Evolutionary conservation across 306 rosid genomes (phyloP).

Genomic region (Acacia acuminata): DNA sequence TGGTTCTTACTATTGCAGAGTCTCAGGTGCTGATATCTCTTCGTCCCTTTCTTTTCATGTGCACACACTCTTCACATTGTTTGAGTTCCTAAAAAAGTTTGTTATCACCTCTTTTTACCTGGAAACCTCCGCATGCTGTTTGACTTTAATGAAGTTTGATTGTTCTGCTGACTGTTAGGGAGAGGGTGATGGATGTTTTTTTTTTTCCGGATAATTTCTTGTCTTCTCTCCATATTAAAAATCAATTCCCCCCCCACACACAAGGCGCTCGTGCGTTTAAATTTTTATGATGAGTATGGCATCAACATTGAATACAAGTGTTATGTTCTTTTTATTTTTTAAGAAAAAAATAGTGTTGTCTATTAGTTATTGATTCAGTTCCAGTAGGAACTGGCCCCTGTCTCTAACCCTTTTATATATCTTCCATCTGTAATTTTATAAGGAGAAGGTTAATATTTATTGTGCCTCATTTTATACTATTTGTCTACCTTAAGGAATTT

Average conservation of each 20-base stretch:
- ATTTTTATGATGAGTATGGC: background rate
- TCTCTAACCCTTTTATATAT: no score
- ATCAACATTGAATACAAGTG: background rate
- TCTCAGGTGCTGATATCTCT: slow-evolving; percentile 73
- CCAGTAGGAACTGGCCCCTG: background rate
- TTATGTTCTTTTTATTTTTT: background rate
- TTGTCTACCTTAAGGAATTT: background rate
- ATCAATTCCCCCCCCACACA: no score
- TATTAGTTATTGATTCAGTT: background rate
- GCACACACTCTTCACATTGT: background rate
- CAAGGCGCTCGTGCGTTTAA: no score
- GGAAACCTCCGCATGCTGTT: background rate
- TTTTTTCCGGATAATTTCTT: background rate
- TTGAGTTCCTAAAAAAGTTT: slow-evolving; percentile 13
- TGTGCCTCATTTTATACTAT: background rate
- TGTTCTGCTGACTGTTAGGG: background rate
- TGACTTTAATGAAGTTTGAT: background rate
- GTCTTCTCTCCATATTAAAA: background rate
- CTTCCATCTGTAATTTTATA: no score
- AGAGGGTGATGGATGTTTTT: background rate
- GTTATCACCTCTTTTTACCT: background rate
- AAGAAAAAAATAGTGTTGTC: background rate
- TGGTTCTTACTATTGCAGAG: slow-evolving; percentile 98
- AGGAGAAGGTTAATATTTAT: background rate
- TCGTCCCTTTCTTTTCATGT: background rate